A percentile compares a stretch with the other conserved stretches of the same genome.
Conservation (phyloP, 2,329 filamentous ascomycete species). For the Neonectria ditissima region DNA sequence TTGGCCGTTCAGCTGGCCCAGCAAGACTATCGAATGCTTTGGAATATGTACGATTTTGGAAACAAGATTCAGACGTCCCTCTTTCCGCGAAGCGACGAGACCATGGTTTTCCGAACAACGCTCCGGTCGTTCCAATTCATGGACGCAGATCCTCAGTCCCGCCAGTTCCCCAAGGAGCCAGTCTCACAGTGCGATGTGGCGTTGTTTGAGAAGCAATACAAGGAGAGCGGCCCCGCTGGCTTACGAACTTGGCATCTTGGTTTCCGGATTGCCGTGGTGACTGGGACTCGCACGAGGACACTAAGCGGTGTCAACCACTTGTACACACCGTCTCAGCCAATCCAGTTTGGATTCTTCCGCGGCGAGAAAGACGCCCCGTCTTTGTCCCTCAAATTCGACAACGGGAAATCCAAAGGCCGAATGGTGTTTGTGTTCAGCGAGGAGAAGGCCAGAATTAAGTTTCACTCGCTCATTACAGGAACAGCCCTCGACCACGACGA, state of each 20-base stretch:
- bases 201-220: slow-evolving; percentile 78
- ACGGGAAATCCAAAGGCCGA: slow-evolving; percentile 72
- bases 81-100: slow-evolving; percentile 76
- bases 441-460: slow-evolving; percentile 74
- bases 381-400: slow-evolving; percentile 77
- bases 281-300: slow-evolving; percentile 80
- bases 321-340: slow-evolving; percentile 72
- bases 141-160: slow-evolving; percentile 76
- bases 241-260: slow-evolving; percentile 80
- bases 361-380: slow-evolving; percentile 77
- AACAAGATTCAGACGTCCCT: slow-evolving; percentile 79
- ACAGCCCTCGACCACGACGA: slow-evolving; percentile 77
- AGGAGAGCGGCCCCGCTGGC: slow-evolving; percentile 78
- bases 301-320: slow-evolving; percentile 81
- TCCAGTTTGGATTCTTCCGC: slow-evolving; percentile 83
- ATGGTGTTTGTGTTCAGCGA: slow-evolving; percentile 84
- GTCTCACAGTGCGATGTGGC: slow-evolving; percentile 77
- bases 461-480: slow-evolving; percentile 81
- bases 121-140: slow-evolving; percentile 85
- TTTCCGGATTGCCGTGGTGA: slow-evolving; percentile 82
- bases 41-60: slow-evolving; percentile 88
- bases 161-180: slow-evolving; percentile 80
- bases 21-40: slow-evolving; percentile 81
- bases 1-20: slow-evolving; percentile 78
- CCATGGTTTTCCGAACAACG: slow-evolving; percentile 74